Evolutionary conservation across 2,329 filamentous ascomycete species (phyloP), one percentile per base, ranked within the genome.

Genomic region (Pyricularia sp.): DNA sequence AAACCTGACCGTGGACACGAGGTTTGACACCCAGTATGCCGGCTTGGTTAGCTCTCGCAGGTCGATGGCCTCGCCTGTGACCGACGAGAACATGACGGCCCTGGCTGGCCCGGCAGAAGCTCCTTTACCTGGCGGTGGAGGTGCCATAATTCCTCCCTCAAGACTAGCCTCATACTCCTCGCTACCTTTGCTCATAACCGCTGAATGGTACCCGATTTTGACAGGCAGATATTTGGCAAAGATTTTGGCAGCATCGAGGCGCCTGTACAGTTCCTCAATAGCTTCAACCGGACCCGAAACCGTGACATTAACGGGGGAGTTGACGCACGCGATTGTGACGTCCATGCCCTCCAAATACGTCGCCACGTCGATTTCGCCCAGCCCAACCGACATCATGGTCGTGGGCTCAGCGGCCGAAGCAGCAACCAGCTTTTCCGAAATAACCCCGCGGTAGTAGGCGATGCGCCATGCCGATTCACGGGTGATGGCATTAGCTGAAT

Each of bases 301-400:
- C 0, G 81, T 82, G 5, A 80, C 72, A 68, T 78, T 81, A 0
- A 72, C 65, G 0, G 77, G 72, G 2, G 76, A 80, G 73, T 80
- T 82, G 69, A 70, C 70, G 30, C 76, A 78, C 7, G 78, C 77
- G 3, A 81, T 71, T 2, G 70, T 68, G 0, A 76, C 69, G 14
- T 23, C 50, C 4, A 14, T 63, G 0, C 73, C 50, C 0, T 70
- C 68, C 4, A 73, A 70, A 0, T 76, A 66, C 0, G 72, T 73
- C 1, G 75, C 70, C 0, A 78, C 80, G 25, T 83, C 79, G 1
- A 80, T 77, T 7, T 74, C 70, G 0, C 76, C 75, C 0, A 80
- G 76, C 0, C 80, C 81, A 0, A 80, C 81, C 0, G 83, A 83
- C 65, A 85, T 72, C 85, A 87, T 86, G 2, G 76, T n/a, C 1